Evolutionary conservation across 1,284 basidiomycete species (phyloP).

Genomic region (Tremellales sp.): DNA sequence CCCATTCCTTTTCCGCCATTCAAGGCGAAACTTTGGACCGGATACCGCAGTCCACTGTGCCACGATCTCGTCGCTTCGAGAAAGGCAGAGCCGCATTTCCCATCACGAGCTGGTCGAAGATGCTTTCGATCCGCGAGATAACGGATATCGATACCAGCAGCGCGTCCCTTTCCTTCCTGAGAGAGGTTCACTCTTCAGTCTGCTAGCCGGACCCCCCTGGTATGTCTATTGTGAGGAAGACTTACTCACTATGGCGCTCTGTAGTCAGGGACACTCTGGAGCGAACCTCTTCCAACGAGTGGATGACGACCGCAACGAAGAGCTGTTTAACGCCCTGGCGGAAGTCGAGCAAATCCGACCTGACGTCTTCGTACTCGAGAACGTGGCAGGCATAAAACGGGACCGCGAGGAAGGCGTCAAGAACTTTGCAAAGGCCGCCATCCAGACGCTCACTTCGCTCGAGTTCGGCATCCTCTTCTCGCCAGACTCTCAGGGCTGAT

Average conservation of each 20-base stretch:
- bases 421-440: constrained; percentile 18
- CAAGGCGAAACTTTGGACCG: constrained; percentile 5
- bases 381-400: constrained; percentile 30
- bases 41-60: background rate
- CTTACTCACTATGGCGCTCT: background rate
- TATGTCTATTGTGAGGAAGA: constrained; percentile 7
- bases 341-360: constrained; percentile 22
- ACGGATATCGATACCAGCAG: background rate
- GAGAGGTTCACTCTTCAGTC: constrained; percentile 11
- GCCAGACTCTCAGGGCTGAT: background rate
- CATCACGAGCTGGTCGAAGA: background rate
- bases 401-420: constrained; percentile 5
- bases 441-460: constrained; percentile 14
- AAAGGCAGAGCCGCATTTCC: background rate
- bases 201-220: constrained; percentile 33
- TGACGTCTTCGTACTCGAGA: constrained; percentile 31
- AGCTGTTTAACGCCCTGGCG: constrained; percentile 17
- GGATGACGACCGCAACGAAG: constrained; percentile 22
- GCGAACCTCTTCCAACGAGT: constrained; percentile 18
- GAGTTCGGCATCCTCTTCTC: constrained; percentile 7
- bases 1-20: background rate
- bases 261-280: constrained; percentile 32
- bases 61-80: too few relatives aligned
- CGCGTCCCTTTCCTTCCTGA: constrained; percentile 6
- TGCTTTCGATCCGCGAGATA: background rate